Base-by-base conservation (phyloP, 768 basidiomycete species). In the Leccinum obscurum region DNA sequence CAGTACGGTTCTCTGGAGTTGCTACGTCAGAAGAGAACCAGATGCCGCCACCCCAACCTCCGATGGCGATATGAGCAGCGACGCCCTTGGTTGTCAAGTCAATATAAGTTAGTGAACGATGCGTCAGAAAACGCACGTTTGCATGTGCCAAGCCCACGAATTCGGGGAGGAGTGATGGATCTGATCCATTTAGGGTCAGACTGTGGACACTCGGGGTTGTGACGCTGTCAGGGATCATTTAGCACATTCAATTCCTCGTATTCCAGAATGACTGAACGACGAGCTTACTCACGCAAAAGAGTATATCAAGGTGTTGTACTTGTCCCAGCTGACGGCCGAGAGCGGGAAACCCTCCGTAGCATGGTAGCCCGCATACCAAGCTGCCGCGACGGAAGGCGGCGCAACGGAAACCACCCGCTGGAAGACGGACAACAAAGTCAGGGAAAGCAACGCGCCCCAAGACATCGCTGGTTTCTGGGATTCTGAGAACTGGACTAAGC, bases 341-440 rank as follows among this genome's bases (percentile, higher is more conserved):
- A 85, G 73, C 3, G 85, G 77, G 64, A 85, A 85, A 0, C 78
- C 77, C 26, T 73, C 67, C 14, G 69, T 71, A n/a, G 80, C 77
- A 66, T 88, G 84, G 81, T 81, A 89, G 41, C 84, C 83, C n/a
- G 86, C 81, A 63, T 81, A 89, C 87, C 88, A 90, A 9, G 82
- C 77, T 14, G 80, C 72, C 6, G 83, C 81, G 13, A 85, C 77
- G 48, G 55, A 54, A 32, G 28, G 32, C 1, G 57, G 13, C 11
- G 28, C 20, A 30, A 32, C 10, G 57, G 53, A 58, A 14, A 32
- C n/a, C 22, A 20, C 54, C 20, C 11, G 58, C 17, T 39, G 55
- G 9, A 48, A 26, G 49, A 52, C 24, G 20, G 22, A 60, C 13
- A 44, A 10, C 14, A 58, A 9, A 7, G 28, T 20, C 22, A 52